phyloP scores from a whole-genome alignment of 345 rosid species.

The Camelina neglecta region DNA sequence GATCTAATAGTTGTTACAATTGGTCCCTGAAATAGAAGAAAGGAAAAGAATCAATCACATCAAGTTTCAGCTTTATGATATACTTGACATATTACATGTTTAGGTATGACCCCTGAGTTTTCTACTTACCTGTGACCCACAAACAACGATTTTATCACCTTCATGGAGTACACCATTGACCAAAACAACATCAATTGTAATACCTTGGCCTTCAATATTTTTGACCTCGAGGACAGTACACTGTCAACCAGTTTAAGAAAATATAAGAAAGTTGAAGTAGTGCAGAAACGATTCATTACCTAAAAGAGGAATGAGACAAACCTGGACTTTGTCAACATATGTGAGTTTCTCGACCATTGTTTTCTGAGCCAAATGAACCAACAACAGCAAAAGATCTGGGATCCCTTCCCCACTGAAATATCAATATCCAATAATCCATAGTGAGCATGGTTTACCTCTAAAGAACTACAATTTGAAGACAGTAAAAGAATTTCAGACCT shows the following conservation, averaged over 20 bases:
- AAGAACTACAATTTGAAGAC: slow-evolving; percentile 12
- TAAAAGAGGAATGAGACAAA: slow-evolving; percentile 36
- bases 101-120: slow-evolving; percentile 5
- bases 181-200: slow-evolving; percentile 89
- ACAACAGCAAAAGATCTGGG: slow-evolving; percentile 78
- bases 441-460: slow-evolving; percentile 21
- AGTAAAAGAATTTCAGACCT: slow-evolving; percentile 48
- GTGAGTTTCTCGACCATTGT: slow-evolving; percentile 95
- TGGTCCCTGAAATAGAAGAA: slow-evolving; percentile 65
- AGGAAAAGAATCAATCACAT: slow-evolving; percentile 10
- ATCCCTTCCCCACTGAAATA: slow-evolving; percentile 84
- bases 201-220: slow-evolving; percentile 91
- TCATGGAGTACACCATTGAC: slow-evolving; percentile 86
- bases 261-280: slow-evolving; percentile 31
- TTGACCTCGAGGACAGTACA: slow-evolving; percentile 95
- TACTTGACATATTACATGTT: slow-evolving; percentile 15
- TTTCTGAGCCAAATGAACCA: slow-evolving; percentile 90
- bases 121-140: slow-evolving; percentile 83
- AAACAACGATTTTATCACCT: slow-evolving; percentile 90
- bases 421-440: slow-evolving; percentile 37
- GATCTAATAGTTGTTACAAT: slow-evolving; percentile 89
- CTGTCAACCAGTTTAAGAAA: slow-evolving; percentile 53
- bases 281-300: background rate
- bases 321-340: slow-evolving; percentile 80
- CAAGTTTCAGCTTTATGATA: slow-evolving; percentile 19